phyloP scores from a whole-genome alignment of 495 filamentous ascomycete species.

The Cairneyella variabilis region DNA sequence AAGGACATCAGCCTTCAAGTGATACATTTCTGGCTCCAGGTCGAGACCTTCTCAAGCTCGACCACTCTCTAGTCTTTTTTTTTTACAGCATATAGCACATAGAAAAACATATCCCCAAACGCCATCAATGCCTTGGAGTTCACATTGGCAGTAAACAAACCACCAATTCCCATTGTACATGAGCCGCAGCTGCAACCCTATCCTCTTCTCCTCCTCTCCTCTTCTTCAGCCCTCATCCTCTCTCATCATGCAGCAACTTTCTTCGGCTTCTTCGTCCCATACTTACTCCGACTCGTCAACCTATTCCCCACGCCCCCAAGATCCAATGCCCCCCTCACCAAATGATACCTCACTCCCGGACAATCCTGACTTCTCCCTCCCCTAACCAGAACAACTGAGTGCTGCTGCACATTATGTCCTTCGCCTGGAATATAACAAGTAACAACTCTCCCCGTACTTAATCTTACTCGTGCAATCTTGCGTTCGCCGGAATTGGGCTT shows the following conservation, averaged over 20 bases:
- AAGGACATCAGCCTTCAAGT: no score
- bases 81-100: no score
- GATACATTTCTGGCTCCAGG: no score
- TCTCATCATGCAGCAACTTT: constrained; percentile 35
- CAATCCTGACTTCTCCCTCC: constrained; percentile 94
- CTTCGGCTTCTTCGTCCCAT: constrained; percentile 98
- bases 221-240: no score
- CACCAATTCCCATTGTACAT: no score
- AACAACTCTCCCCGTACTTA: constrained; percentile 82
- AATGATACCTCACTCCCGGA: constrained; percentile 93
- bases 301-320: constrained; percentile 88
- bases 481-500: constrained; percentile 97
- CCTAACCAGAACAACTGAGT: constrained; percentile 90
- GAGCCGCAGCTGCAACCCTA: no score
- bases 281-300: constrained; percentile 84
- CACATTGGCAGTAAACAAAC: no score
- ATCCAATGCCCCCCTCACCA: constrained; percentile 90
- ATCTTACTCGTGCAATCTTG: constrained; percentile 82
- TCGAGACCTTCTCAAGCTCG: no score
- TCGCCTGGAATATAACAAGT: constrained; percentile 94
- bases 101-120: no score
- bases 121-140: no score
- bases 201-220: no score
- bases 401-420: constrained; percentile 98
- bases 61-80: no score